Evolutionary conservation across 306 rosid genomes (phyloP), one percentile per base, ranked within the genome.

Genomic region (Morella rubra): DNA sequence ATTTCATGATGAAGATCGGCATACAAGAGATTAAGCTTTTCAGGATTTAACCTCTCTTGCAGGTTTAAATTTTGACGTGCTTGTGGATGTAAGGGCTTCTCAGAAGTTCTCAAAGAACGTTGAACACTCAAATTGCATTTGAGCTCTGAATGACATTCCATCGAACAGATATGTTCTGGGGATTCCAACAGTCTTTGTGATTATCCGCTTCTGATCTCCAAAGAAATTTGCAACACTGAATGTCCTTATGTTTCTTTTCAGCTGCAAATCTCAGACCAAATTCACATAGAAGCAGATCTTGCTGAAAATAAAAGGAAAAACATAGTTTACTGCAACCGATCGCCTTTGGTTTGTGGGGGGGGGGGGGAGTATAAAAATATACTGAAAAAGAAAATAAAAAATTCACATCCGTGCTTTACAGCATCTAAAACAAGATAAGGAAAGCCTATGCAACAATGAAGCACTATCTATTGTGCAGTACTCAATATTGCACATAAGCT

Each of bases 1-100:
- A 86, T 79, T 80, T 86, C 88, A 82, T 74, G 73, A 80, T 79
- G 90, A 84, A 84, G 81, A 75, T 90, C 93, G 49, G 91, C 92
- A 83, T 85, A 88, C 44, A 91, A 83, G 79, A 83, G 45, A 71
- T 77, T 51, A 47, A 82, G 76, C 80, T 80, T 88, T 77, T 82
- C 90, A 44, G 77, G 81, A 73, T 79, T 82, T 24, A 81, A 68
- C 81, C 72, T 76, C 66, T 83, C 90, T 76, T 60, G 66, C 24
- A 16, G 77, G 81, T 87, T 91, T 80, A 42, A 45, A 79, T 79
- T 81, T 87, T 79, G 84, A 76, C 70, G 82, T 18, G 76, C 42
- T 44, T 78, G 68, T 60, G 70, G 41, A 12, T 61, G 7, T 44
- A 54, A 58, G 44, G 44, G 40, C 13, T 71, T 73, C 64, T 79